These are phyloP conservation scores for Paramyrothecium roridum DNA, from an alignment of 2,329 filamentous ascomycete species.

Conservation along the genomic window DNA sequence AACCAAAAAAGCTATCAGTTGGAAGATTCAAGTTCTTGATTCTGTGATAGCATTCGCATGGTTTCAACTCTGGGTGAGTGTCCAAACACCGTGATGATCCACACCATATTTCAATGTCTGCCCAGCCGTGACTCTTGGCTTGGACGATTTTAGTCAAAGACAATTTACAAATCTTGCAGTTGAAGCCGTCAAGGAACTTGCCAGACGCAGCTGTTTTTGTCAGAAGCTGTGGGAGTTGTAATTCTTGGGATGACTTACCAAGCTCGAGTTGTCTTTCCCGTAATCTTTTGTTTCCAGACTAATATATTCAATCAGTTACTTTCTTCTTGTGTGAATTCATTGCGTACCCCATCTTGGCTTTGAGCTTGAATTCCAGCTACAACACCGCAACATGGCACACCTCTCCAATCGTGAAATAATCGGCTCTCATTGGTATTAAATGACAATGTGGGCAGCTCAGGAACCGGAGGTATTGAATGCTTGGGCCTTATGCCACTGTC, in stretches of 20 bases:
- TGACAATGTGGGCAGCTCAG: not conserved
- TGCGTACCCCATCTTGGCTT: not conserved
- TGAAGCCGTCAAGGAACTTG: not conserved
- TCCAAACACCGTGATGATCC: not conserved
- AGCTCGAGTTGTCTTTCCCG: not conserved
- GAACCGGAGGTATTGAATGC: not conserved
- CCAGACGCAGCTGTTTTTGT: not conserved
- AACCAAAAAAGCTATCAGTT: not conserved
- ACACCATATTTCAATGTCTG: not conserved
- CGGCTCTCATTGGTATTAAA: not conserved
- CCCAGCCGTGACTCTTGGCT: not conserved
- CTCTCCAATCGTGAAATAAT: not conserved
- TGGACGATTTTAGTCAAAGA: not conserved
- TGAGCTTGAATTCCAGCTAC: not conserved
- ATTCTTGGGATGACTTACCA: not conserved
- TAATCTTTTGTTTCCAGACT: too few species aligned
- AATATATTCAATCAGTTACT: too few species aligned
- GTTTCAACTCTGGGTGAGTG: not conserved
- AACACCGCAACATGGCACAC: not conserved
- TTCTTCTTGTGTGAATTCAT: too few species aligned
- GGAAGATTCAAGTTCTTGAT: not conserved
- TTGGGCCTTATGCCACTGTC: not conserved
- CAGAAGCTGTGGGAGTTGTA: too few species aligned
- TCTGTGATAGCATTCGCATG: not conserved
- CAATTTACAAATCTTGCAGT: not conserved